phyloP scores from a whole-genome alignment of 2,329 filamentous ascomycete species.

The Fusarium ambrosium region DNA sequence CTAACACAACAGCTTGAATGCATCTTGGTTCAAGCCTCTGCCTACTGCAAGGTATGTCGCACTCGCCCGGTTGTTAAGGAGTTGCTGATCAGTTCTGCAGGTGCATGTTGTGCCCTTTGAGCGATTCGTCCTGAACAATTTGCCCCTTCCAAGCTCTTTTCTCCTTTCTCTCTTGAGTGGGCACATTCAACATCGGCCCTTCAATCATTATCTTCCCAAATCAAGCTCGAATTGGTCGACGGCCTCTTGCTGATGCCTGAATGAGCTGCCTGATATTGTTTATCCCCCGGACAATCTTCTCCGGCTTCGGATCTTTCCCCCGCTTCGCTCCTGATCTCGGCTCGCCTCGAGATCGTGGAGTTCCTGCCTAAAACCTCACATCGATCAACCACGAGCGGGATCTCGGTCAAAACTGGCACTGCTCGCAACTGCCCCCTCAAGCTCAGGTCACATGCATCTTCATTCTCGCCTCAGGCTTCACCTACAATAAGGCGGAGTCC shows the following conservation, averaged over 20 bases:
- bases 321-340: not conserved
- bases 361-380: not conserved
- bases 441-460: slow-evolving; percentile 30
- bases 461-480: slow-evolving; percentile 39
- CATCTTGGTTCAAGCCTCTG: not conserved
- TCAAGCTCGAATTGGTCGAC: not conserved
- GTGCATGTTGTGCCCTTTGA: not conserved
- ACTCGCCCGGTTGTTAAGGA: not conserved
- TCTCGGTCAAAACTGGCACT: slow-evolving; percentile 9
- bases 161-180: not conserved
- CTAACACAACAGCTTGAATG: not conserved
- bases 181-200: not conserved
- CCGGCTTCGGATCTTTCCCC: slow-evolving; percentile 5
- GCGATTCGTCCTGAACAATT: not conserved
- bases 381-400: slow-evolving; percentile 7
- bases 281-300: slow-evolving; percentile 21
- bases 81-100: not conserved
- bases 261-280: slow-evolving; percentile 13
- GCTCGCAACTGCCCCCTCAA: slow-evolving; percentile 42
- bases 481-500: slow-evolving; percentile 25
- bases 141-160: not conserved
- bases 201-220: not conserved
- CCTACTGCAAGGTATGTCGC: not conserved
- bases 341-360: not conserved
- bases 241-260: slow-evolving; percentile 2